Conservation (phyloP, 1,284 basidiomycete species). For the Microstroma glucosiphilum region DNA sequence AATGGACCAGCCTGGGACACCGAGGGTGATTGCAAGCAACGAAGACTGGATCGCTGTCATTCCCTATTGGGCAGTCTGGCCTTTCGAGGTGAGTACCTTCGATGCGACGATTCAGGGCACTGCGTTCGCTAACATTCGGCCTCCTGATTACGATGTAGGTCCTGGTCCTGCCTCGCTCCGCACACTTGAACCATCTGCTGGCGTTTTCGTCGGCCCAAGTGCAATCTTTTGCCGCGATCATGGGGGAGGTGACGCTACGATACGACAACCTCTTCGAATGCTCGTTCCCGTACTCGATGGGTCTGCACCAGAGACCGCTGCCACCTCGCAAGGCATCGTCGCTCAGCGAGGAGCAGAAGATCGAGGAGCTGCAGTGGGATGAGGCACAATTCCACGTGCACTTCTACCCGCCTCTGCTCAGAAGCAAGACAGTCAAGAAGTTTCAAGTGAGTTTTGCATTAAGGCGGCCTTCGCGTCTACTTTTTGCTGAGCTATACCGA, state of each 20-base stretch:
- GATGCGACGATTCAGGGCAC: no score
- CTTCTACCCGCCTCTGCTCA: conserved; percentile 77
- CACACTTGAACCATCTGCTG: conserved; percentile 34
- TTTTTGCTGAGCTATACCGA: not conserved
- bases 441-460: conserved; percentile 71
- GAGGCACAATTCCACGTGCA: conserved; percentile 78
- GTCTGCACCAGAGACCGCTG: conserved; percentile 67
- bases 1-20: conserved; percentile 55
- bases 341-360: conserved; percentile 50
- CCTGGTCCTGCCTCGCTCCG: conserved; percentile 51
- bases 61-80: conserved; percentile 96
- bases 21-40: conserved; percentile 65
- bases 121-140: no score
- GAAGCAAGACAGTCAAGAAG: conserved; percentile 77
- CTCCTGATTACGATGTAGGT: no score
- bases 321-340: conserved; percentile 2
- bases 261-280: conserved; percentile 53
- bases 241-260: conserved; percentile 43
- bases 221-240: conserved; percentile 53
- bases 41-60: conserved; percentile 79
- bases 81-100: conserved; percentile 64
- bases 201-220: conserved; percentile 28
- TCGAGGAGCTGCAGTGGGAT: conserved; percentile 44
- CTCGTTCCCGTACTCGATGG: conserved; percentile 96
- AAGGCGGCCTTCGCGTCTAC: conserved; percentile 59